Base-by-base conservation (phyloP, 2,329 filamentous ascomycete genomes). In the Aspergillus melleus region DNA sequence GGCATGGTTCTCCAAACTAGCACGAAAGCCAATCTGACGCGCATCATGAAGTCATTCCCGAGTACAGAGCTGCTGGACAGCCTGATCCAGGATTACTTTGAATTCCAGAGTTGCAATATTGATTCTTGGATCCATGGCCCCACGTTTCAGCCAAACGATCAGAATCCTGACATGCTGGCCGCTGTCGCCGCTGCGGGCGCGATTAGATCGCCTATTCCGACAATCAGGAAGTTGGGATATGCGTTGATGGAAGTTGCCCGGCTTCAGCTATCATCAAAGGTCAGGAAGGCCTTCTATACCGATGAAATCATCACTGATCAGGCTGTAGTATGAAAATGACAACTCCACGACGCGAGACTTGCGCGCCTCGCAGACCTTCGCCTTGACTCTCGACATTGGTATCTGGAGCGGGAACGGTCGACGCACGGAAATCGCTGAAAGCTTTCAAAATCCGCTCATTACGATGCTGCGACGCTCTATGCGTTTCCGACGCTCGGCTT, bases 1-100 rank as follows among this genome's bases (percentile, higher is more conserved):
- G 86, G 84, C 11, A 81, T 90, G 59, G 83, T 90, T 1, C 75
- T 91, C 39, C 80, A 81, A 53, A 86, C 83, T 4, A 88, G 84
- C 65, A 63, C 75, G 76, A 66, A 83, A 73, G 75, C 82, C 74
- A 73, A 81, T 70, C 60, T 82, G 78, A 53, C 83, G 86, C 20
- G 84, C 82, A 19, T 83, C 80, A 73, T 77, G 16, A 72, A 75
- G 4, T 78, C 75, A 0, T 79, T 80, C 11, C 78, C 78, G 0
- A 75, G 73, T 0, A 72, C 74, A 0, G 75, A 79, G 32, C 58
- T 79, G 1, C 60, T 80, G 6, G 75, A 79, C 46, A 72, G 71
- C 0, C 62, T 80, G 0, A 68, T 80, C 0, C 76, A 79, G 52
- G 74, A 71, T n/a, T 78, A 72, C 36, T 65, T 79, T 5, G 69